A percentile compares a stretch with the other conserved stretches of the same genome.
These are phyloP conservation scores for carrot (Daucus carota) DNA, from an alignment of 129 eudicot genomes.

Conservation along the genomic window DNA sequence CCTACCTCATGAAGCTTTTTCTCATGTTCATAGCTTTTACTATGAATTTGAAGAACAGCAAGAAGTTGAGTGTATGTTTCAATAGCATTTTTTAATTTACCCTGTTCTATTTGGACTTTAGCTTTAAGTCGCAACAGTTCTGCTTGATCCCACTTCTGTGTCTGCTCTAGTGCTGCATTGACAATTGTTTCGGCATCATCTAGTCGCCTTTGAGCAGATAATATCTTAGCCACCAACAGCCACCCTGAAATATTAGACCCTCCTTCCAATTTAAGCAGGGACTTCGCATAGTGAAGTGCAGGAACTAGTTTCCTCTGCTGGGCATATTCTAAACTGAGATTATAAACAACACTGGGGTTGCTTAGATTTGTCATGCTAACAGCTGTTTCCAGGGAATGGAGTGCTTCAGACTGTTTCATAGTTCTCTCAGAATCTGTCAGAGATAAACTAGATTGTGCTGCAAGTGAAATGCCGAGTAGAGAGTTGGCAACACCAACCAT, in stretches of 20 bases:
- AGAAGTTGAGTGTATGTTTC: slow-evolving; percentile 75
- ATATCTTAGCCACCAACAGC: slow-evolving; percentile 58
- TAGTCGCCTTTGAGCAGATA: slow-evolving; percentile 71
- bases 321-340: slow-evolving; percentile 62
- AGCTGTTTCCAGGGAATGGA: slow-evolving; percentile 50
- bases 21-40: slow-evolving; percentile 51
- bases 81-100: slow-evolving; percentile 57
- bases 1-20: slow-evolving; percentile 39
- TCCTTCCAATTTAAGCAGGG: slow-evolving; percentile 51
- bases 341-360: slow-evolving; percentile 41
- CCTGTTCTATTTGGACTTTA: slow-evolving; percentile 70
- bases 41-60: slow-evolving; percentile 70
- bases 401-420: slow-evolving; percentile 46
- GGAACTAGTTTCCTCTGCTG: slow-evolving; percentile 72
- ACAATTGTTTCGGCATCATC: slow-evolving; percentile 51
- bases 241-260: slow-evolving; percentile 54
- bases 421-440: slow-evolving; percentile 53
- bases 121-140: slow-evolving; percentile 69
- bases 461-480: slow-evolving; percentile 59
- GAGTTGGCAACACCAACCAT: slow-evolving; percentile 48
- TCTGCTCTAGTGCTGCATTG: slow-evolving; percentile 77
- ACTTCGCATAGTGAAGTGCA: slow-evolving; percentile 57
- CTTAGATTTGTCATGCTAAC: slow-evolving; percentile 48
- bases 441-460: slow-evolving; percentile 28
- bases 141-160: slow-evolving; percentile 76